Evolutionary conservation across 2,329 filamentous ascomycete species (phyloP).

Genomic region (Aphanocladium album): DNA sequence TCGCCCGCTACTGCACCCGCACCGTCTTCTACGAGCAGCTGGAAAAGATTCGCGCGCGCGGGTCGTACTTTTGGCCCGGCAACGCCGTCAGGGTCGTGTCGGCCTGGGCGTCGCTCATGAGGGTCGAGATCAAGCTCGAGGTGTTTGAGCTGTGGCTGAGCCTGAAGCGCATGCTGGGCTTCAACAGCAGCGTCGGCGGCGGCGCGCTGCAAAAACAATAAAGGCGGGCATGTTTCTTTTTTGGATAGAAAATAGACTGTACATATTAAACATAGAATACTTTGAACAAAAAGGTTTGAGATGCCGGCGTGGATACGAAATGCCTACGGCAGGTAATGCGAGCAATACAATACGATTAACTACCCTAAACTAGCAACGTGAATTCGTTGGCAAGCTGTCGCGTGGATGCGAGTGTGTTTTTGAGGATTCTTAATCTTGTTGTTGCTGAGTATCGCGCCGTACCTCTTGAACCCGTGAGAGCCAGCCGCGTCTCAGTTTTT

Average conservation of each 20-base stretch:
- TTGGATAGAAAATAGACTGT: not conserved
- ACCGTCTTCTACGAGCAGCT: constrained; percentile 62
- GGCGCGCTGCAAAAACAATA: not conserved
- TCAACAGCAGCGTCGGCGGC: constrained; percentile 23
- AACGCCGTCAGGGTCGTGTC: constrained; percentile 50
- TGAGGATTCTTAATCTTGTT: too few species aligned
- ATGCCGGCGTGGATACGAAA: not conserved
- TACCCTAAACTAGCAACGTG: not conserved
- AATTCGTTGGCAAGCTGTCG: too few species aligned
- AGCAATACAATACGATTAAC: not conserved
- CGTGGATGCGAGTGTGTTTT: too few species aligned
- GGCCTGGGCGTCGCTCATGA: constrained; percentile 54
- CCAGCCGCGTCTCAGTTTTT: too few species aligned
- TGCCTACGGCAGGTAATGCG: not conserved
- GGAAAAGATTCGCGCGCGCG: constrained; percentile 47
- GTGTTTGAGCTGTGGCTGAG: constrained; percentile 58
- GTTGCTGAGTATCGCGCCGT: too few species aligned
- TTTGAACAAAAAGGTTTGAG: constrained; percentile 1
- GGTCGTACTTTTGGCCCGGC: constrained; percentile 53
- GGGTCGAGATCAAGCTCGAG: constrained; percentile 59
- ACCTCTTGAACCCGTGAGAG: too few species aligned
- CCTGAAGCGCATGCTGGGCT: constrained; percentile 43
- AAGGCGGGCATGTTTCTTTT: too few species aligned
- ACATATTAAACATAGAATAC: not conserved
- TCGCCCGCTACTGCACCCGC: constrained; percentile 62